Evolutionary conservation across 306 rosid species (phyloP), one percentile per base, ranked within the genome.

Genomic region (Medicago lupulina): DNA sequence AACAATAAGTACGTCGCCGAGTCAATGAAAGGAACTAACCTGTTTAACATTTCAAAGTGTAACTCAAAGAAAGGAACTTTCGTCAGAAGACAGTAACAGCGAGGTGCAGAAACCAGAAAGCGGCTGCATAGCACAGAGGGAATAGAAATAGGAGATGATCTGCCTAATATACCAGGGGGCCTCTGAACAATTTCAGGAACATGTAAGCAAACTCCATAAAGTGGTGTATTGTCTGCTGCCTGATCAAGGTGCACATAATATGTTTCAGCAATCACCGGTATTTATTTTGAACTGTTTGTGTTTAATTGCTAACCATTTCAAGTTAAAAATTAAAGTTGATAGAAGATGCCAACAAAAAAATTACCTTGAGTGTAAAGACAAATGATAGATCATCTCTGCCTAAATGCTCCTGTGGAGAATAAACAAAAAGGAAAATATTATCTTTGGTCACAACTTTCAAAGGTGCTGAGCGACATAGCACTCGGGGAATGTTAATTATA

Each of bases 171-270:
- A 80, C 89, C 89, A 78, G 97, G 97, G 70, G 93, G 95, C 86
- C 97, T 88, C 85, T 95, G 98, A 79, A 95, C 98, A 83, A 95
- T 92, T 90, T 95, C 98, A 43, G 86, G 83, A 65, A 95, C 96
- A 74, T 95, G 97, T 64, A 95, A 86, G 83, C 98, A 92, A 83
- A 95, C 96, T 81, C 97, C 98, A 86, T 92, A 95, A 69, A 95
- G 96, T 72, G 97, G 87, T 64, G 93, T 82, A 79, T 83, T 90
- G 81, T 89, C 91, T 70, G 90, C 89, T 77, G 86, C 96, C 98
- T 95, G 89, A 81, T 76, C 83, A 80, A 85, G 69, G 80, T 59
- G 82, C 74, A 60, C n/a, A 68, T 31, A 54, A 77, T 61, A 39
- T 67, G 78, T 68, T 85, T 81, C 63, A 87, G 80, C 60, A 75